Conservation (phyloP, 164 flowering plant species). For the Protea cynaroides region DNA sequence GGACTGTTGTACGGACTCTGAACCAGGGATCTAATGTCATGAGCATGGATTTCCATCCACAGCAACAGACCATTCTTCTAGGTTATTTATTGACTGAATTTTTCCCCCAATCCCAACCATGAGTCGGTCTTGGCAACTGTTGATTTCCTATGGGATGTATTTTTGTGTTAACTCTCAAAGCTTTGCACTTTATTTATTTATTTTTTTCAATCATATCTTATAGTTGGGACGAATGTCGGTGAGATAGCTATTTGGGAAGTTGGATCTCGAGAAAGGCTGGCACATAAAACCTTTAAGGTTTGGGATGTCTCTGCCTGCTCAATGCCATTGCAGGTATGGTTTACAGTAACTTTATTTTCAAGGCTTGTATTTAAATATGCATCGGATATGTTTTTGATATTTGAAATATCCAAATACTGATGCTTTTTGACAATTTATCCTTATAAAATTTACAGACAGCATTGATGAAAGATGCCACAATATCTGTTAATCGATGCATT, state of each 20-base stretch:
- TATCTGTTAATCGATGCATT: constrained; percentile 42
- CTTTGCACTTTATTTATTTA: too few relatives aligned
- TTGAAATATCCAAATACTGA: not conserved
- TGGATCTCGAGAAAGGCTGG: constrained; percentile 40
- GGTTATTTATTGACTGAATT: constrained; percentile 29
- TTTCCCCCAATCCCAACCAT: not conserved
- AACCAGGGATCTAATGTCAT: constrained; percentile 61
- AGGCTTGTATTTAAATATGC: too few relatives aligned
- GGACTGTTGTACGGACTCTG: constrained; percentile 44
- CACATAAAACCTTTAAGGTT: constrained; percentile 40
- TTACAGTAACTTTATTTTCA: not conserved
- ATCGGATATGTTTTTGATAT: not conserved
- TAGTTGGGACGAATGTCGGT: constrained; percentile 67
- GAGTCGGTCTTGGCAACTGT: not conserved
- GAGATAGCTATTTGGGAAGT: constrained; percentile 68
- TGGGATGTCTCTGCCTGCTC: constrained; percentile 39
- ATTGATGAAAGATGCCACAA: constrained; percentile 34
- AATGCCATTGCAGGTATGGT: constrained; percentile 35
- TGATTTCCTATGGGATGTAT: not conserved
- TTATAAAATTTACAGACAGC: constrained; percentile 26
- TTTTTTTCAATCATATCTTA: not conserved
- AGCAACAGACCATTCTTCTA: constrained; percentile 62
- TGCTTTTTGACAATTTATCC: constrained; percentile 1
- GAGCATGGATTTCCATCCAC: constrained; percentile 93
- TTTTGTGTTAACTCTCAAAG: not conserved